Percentiles rank a stretch among this genome's conserved stretches.
Conservation (phyloP, 2,329 filamentous ascomycete genomes). For the Venturia pyrina region DNA sequence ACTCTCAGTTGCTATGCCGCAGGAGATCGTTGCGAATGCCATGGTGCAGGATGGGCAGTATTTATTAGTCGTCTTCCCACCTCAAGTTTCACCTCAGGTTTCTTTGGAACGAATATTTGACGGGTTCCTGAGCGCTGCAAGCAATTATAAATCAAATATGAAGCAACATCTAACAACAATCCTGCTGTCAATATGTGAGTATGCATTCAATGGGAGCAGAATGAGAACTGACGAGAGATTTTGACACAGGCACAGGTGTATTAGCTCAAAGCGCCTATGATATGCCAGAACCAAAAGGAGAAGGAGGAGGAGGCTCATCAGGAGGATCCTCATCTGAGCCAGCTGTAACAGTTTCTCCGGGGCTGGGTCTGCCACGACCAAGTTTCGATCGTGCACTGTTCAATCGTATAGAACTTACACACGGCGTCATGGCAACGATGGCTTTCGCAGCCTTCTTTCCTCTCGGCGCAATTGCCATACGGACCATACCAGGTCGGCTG, state of each 20-base stretch:
- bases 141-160: background rate
- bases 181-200: background rate
- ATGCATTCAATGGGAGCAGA: background rate
- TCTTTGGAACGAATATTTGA: too few species aligned
- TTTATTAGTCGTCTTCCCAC: background rate
- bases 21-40: background rate
- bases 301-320: background rate
- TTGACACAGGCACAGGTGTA: background rate
- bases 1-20: background rate
- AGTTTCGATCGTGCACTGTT: background rate
- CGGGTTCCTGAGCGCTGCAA: too few species aligned
- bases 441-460: conserved; percentile 38
- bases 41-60: background rate
- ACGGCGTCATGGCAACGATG: conserved; percentile 33
- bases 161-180: background rate
- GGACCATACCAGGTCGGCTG: conserved; percentile 31
- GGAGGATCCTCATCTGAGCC: background rate
- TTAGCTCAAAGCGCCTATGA: background rate
- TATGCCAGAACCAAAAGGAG: background rate
- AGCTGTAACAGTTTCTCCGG: background rate
- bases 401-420: conserved; percentile 19
- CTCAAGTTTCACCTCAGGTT: background rate
- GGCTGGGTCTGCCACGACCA: background rate
- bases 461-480: conserved; percentile 32
- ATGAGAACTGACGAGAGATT: background rate